Evolutionary conservation across 2,329 filamentous ascomycete genomes (phyloP).

Genomic region (Ceratocystis papillata): DNA sequence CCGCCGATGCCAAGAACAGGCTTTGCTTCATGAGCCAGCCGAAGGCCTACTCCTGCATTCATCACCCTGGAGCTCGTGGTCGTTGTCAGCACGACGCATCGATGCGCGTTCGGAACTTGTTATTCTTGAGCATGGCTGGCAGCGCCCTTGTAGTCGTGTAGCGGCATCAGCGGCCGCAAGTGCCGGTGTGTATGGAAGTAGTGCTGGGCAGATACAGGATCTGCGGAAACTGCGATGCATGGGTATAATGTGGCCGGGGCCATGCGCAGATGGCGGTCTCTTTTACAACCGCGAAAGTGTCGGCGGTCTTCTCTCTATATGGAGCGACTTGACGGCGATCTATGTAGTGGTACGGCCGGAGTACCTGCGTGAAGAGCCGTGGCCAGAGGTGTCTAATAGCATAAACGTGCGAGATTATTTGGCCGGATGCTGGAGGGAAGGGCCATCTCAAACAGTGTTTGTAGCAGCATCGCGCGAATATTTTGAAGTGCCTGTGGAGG

Average conservation of each 20-base stretch:
- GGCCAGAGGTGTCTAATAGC: neutral
- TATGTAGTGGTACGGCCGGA: conserved; percentile 22
- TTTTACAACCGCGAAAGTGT: conserved; percentile 17
- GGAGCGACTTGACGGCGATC: conserved; percentile 18
- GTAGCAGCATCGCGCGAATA: conserved; percentile 17
- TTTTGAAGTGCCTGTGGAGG: conserved; percentile 15
- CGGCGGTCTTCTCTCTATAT: conserved; percentile 11
- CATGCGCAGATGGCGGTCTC: conserved; percentile 13
- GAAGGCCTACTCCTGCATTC: conserved; percentile 5
- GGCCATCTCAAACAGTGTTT: conserved; percentile 3
- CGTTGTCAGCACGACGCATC: conserved; percentile 14
- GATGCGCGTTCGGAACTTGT: conserved; percentile 15
- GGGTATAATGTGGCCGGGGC: conserved; percentile 21
- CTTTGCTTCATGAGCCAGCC: neutral
- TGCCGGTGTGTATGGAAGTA: conserved; percentile 11
- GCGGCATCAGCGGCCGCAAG: conserved; percentile 8
- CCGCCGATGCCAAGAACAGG: neutral
- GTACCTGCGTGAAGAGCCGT: neutral
- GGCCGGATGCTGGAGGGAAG: conserved; percentile 16
- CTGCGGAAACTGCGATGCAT: conserved; percentile 9
- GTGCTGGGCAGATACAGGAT: conserved; percentile 16
- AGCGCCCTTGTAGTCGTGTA: conserved; percentile 18
- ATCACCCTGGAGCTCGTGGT: conserved; percentile 20
- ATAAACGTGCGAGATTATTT: neutral
- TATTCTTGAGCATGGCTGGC: conserved; percentile 22